Percentiles rank a stretch among this genome's conserved stretches.
phyloP scores from a whole-genome alignment of 2,329 filamentous ascomycete genomes.

The Pseudopithomyces chartarum region DNA sequence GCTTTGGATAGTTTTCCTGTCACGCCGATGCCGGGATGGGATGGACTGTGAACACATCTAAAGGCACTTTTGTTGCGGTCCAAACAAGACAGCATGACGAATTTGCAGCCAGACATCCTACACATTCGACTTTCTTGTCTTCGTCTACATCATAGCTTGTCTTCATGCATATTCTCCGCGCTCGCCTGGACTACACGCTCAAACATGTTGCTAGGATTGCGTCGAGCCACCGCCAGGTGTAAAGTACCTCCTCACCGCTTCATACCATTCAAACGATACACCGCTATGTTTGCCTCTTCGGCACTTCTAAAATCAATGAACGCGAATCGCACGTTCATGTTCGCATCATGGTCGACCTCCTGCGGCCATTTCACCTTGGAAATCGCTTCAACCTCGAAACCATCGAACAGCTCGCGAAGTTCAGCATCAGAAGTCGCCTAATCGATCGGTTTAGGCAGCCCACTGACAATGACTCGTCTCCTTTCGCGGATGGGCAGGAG shows the following conservation, averaged over 20 bases:
- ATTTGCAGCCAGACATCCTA: background rate
- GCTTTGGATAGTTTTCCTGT: constrained; percentile 29
- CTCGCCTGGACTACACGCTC: background rate
- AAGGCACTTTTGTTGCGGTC: background rate
- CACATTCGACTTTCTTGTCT: too few relatives aligned
- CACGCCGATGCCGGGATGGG: constrained; percentile 18
- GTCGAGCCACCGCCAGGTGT: background rate
- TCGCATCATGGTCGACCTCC: constrained; percentile 7
- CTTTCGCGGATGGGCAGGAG: constrained; percentile 38
- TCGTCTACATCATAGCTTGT: background rate
- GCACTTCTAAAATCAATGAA: constrained; percentile 33
- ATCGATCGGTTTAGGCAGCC: constrained; percentile 51
- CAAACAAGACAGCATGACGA: background rate
- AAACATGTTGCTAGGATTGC: background rate
- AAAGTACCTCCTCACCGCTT: background rate
- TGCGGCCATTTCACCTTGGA: constrained; percentile 49
- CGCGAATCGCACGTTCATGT: constrained; percentile 29
- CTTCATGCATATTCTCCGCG: background rate
- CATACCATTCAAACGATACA: constrained; percentile 24
- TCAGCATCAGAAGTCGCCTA: constrained; percentile 49
- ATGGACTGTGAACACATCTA: constrained; percentile 9
- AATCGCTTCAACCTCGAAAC: constrained; percentile 52
- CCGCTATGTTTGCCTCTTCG: constrained; percentile 28
- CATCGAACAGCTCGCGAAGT: constrained; percentile 52
- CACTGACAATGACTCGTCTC: constrained; percentile 54